Percentiles rank a stretch among this genome's conserved stretches.
Conservation (phyloP, 768 basidiomycete genomes). For the Lepiota brunneoincarnata region DNA sequence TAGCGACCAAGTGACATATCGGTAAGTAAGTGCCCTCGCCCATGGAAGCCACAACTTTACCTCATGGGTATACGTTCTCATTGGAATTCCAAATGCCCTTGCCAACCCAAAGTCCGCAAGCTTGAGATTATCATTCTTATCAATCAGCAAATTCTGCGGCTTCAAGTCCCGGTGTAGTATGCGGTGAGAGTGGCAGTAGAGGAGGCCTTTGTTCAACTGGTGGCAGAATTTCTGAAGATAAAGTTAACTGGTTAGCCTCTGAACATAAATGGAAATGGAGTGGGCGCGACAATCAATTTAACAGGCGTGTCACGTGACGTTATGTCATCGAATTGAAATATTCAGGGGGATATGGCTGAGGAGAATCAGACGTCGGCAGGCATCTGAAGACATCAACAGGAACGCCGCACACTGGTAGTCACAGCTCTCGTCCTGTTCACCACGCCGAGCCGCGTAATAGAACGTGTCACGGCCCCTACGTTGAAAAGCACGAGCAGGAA, state of each 20-base stretch:
- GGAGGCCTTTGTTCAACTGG: constrained; percentile 86
- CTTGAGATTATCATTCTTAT: constrained; percentile 87
- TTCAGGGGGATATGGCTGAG: not conserved
- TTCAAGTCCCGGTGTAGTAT: constrained; percentile 98
- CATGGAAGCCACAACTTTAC: constrained; percentile 34
- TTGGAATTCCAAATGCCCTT: constrained; percentile 95
- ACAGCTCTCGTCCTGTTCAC: not conserved
- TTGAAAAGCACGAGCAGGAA: constrained; percentile 2
- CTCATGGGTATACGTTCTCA: constrained; percentile 99
- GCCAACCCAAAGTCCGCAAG: constrained; percentile 96
- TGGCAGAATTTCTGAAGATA: constrained; percentile 85
- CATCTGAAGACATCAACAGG: too few species aligned
- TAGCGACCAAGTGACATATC: not conserved
- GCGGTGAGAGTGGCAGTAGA: constrained; percentile 93
- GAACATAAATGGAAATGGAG: not conserved
- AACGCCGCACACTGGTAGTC: not conserved
- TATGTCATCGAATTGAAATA: constrained; percentile 16
- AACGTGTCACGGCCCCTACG: not conserved
- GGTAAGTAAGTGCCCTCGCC: constrained; percentile 3
- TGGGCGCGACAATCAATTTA: constrained; percentile 7
- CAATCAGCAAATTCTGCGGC: constrained; percentile 93
- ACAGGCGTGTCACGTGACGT: constrained; percentile 24
- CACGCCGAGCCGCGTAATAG: constrained; percentile 1
- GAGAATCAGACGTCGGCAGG: not conserved
- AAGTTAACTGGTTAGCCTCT: constrained; percentile 7